Evolutionary conservation across 1,139 yeast genomes (phyloP), one percentile per base, ranked within the genome.

Genomic region (Yamadazyma aaseri): DNA sequence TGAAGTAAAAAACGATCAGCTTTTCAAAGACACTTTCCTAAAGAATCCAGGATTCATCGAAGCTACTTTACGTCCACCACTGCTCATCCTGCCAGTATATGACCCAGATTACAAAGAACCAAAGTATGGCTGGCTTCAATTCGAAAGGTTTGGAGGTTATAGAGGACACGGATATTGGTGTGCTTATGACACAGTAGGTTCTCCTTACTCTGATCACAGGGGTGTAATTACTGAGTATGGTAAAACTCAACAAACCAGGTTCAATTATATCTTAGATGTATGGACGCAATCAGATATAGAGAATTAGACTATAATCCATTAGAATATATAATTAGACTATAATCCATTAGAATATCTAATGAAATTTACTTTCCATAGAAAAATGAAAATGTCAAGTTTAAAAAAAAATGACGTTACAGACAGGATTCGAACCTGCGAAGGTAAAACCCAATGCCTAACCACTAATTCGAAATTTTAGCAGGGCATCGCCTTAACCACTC

Each of bases 401-500:
- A n/a, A 56, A 68, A 73, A 66, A 65, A 56, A 62, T 55, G 48
- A 36, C 86, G 86, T 79, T 78, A 80, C 84, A 76, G 83, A 79
- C 86, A 80, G 85, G 86, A 80, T 80, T 80, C 86, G 86, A 80
- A 80, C 86, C 85, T 80, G 85, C 86, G 86, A 79, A 76, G 82
- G 86, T 75, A 79, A 68, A 77, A 74, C 86, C 82, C 86, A 80
- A 77, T 78, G 77, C 85, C 86, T 80, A 41, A 31, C 41, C 31
- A 22, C 41, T 34, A 34, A 38, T 26, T 25, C 27, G 15, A 17
- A 20, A 29, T 23, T 17, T 39, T 40, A 78, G 84, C 84, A 79
- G 86, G 85, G 85, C 81, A 77, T 76, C 86, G 84, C 86, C 85
- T 79, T 79, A 79, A 79, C 86, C 86, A 78, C 86, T 79, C 86